Evolutionary conservation across 192 early-diverging fungal species (phyloP).

Genomic region (Backusella circina): DNA sequence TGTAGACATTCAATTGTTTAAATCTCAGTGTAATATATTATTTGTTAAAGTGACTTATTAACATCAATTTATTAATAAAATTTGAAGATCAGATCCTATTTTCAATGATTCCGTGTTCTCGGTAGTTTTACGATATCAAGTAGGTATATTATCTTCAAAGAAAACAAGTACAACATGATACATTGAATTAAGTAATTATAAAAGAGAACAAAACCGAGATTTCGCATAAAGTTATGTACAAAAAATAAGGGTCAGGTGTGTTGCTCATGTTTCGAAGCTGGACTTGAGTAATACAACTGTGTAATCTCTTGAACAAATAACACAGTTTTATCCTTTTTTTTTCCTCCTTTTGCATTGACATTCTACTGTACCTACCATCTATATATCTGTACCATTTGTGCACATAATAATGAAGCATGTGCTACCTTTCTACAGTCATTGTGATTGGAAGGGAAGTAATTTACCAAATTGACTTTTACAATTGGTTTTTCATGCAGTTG

Average conservation of each 20-base stretch:
- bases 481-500: neutral
- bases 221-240: neutral
- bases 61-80: neutral
- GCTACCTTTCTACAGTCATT: neutral
- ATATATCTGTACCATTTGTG: no score
- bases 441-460: neutral
- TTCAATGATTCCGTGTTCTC: neutral
- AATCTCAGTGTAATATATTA: neutral
- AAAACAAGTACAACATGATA: neutral
- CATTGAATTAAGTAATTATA: neutral
- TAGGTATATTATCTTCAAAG: neutral
- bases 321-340: no score
- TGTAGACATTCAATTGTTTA: neutral
- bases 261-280: neutral
- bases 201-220: neutral
- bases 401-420: neutral
- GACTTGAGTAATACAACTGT: neutral
- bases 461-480: neutral
- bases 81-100: neutral
- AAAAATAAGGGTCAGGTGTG: neutral
- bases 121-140: neutral
- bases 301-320: no score
- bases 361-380: no score
- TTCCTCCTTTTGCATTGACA: no score
- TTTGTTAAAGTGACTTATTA: neutral